Percentiles rank a stretch among this genome's conserved stretches.
These are phyloP conservation scores for Suillus sp. DNA, from an alignment of 768 basidiomycete genomes.

Conservation along the genomic window DNA sequence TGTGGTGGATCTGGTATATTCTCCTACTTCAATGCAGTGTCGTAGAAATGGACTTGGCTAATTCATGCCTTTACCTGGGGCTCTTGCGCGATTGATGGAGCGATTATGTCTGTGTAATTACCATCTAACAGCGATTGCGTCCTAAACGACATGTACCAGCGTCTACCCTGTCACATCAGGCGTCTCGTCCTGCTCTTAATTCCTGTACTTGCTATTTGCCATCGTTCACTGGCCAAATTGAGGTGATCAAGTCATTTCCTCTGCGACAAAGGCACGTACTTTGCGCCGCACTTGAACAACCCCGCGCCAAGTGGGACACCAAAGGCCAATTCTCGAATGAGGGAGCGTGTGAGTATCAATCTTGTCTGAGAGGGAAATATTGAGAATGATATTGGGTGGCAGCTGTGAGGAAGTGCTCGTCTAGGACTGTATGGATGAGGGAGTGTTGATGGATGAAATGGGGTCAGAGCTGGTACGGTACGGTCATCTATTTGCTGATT, in stretches of 20 bases:
- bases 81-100: too few species aligned
- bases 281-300: constrained; percentile 34
- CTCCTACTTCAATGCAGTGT: too few species aligned
- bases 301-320: constrained; percentile 77
- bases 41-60: not conserved
- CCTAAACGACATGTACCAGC: not conserved
- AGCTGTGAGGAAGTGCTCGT: constrained; percentile 64
- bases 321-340: constrained; percentile 30
- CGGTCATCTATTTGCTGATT: too few species aligned
- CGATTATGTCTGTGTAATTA: too few species aligned
- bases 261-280: too few species aligned
- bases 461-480: constrained; percentile 25
- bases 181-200: too few species aligned
- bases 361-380: constrained; percentile 40
- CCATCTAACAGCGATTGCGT: too few species aligned
- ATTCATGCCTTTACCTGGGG: not conserved
- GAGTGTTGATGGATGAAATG: constrained; percentile 59
- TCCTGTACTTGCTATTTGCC: too few species aligned
- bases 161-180: too few species aligned
- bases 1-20: too few species aligned
- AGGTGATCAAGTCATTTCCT: too few species aligned
- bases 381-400: constrained; percentile 49
- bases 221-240: too few species aligned
- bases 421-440: constrained; percentile 64
- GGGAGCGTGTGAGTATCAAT: constrained; percentile 24